Base-by-base conservation (phyloP, 306 rosid genomes). In the Sicyos edulis region DNA sequence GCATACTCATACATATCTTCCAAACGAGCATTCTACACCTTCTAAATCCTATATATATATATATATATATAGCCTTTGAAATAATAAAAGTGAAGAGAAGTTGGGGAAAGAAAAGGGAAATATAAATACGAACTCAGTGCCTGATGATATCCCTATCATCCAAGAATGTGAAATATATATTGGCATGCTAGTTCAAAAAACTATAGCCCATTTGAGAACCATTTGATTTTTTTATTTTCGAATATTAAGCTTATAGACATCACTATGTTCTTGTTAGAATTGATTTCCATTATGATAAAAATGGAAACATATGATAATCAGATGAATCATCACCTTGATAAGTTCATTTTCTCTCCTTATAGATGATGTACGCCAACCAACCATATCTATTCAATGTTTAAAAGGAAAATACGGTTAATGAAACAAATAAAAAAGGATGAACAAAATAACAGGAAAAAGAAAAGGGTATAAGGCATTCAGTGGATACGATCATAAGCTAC, bases 281-380 rank as follows among this genome's bases (percentile, higher is more conserved):
- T 42, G 47, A 42, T 42, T 42, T 42, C 10, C 47, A 60, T 37
- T 40, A 75, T 15, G 37, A 76, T 72, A 56, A 34, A 34, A 74
- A 57, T 29, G 52, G 76, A 78, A 61, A 74, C 32, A 79, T 37
- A 67, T 47, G 75, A 82, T 42, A 42, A 42, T 12, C 47, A 42
- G 71, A 76, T 73, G 21, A 22, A 14, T 67, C 13, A 47, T 85
- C 80, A 93, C 98, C 89, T 88, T 88, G 52, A 82, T 47, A 74
- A 90, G 88, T 77, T 90, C 97, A 8, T 80, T 78, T 71, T 88
- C 97, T 82, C 96, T 88, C 85, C 98, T 88, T 77, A 93, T 86
- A 40, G 98, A 93, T 72, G 98, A 93, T 61, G 98, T 93, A 75
- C 98, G 96, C 98, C 98, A 93, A 66, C 98, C 98, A 83, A 90